phyloP scores from a whole-genome alignment of 495 filamentous ascomycete genomes.

The Apodospora peruviana region DNA sequence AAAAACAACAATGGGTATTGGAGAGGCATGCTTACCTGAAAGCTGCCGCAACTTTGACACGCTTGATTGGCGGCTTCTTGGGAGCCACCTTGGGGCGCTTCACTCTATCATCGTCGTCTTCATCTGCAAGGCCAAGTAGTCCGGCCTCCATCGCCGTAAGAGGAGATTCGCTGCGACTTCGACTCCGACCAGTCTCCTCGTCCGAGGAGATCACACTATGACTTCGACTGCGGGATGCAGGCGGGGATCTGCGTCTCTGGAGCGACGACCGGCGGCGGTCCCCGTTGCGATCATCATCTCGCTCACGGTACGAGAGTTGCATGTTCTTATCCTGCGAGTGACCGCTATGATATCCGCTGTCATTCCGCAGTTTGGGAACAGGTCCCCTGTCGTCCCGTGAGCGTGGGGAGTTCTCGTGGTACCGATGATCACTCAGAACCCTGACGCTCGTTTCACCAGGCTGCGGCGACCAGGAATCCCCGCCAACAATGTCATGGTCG shows the following conservation, averaged over 20 bases:
- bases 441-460: constrained; percentile 13
- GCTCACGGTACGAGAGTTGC: constrained; percentile 6
- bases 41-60: constrained; percentile 21
- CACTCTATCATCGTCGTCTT: background rate
- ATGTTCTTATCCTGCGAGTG: constrained; percentile 14
- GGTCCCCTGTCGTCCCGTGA: constrained; percentile 13
- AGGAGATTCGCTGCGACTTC: background rate
- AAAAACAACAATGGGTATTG: too few species aligned
- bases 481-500: constrained; percentile 2
- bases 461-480: constrained; percentile 23
- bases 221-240: constrained; percentile 11
- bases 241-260: constrained; percentile 10
- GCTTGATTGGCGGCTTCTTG: constrained; percentile 21
- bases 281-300: constrained; percentile 6
- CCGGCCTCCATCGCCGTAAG: background rate
- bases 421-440: constrained; percentile 2
- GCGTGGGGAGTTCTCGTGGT: constrained; percentile 4
- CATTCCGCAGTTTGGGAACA: constrained; percentile 16
- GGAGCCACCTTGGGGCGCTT: background rate
- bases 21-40: constrained; percentile 24
- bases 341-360: constrained; percentile 30
- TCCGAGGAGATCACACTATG: too few species aligned
- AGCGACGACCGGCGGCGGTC: background rate
- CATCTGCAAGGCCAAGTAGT: background rate
- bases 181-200: too few species aligned